These are phyloP conservation scores for Arabidopsis suecica DNA, from an alignment of 345 rosid genomes.

Conservation along the genomic window DNA sequence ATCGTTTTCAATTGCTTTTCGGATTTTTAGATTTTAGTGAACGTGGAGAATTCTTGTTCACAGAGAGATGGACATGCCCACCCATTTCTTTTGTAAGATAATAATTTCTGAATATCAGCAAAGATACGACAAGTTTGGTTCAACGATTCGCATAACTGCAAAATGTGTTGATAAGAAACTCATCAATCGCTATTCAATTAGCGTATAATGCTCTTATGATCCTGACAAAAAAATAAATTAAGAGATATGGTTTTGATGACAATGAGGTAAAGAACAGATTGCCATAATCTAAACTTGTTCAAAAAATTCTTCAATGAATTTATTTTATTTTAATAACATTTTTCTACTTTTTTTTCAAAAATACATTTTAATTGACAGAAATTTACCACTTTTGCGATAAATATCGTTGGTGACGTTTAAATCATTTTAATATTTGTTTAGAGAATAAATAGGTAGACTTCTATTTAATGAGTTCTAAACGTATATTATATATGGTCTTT, in stretches of 20 bases:
- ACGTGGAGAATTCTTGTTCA: constrained; percentile 48
- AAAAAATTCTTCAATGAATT: neutral
- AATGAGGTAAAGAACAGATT: neutral
- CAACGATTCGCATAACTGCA: constrained; percentile 34
- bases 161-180: constrained; percentile 13
- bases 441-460: neutral
- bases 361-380: neutral
- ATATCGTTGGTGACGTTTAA: neutral
- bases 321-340: too few species aligned
- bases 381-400: neutral
- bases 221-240: neutral
- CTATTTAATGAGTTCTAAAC: constrained; percentile 17
- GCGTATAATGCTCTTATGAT: neutral
- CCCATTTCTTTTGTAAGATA: constrained; percentile 16
- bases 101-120: constrained; percentile 13
- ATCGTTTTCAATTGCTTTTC: constrained; percentile 39
- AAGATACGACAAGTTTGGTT: constrained; percentile 39
- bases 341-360: neutral
- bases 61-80: constrained; percentile 20
- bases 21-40: constrained; percentile 41
- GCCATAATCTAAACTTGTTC: neutral
- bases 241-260: neutral
- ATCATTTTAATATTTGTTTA: neutral
- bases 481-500: neutral
- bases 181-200: constrained; percentile 15